phyloP scores from a whole-genome alignment of 163 green algal species.

The Scenedesmus sp. region DNA sequence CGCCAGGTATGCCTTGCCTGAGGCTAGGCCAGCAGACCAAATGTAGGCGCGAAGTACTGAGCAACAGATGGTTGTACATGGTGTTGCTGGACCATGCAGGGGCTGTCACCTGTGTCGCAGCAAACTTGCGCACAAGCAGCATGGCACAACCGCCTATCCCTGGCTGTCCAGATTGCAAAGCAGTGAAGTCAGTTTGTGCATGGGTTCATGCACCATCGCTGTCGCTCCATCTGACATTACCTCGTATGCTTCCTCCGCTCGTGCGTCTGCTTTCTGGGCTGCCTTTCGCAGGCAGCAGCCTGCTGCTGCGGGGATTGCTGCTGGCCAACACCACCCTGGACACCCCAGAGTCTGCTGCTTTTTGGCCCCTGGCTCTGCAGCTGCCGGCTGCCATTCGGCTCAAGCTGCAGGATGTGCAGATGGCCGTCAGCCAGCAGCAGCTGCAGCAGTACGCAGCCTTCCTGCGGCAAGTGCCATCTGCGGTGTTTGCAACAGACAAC shows the following conservation, averaged over 20 bases:
- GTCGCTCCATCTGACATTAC: too few relatives aligned
- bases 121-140: neutral
- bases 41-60: neutral
- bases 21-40: neutral
- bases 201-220: neutral
- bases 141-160: neutral
- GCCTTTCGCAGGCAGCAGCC: neutral
- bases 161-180: neutral
- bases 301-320: conserved; percentile 16
- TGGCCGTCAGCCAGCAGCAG: neutral
- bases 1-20: neutral
- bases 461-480: neutral
- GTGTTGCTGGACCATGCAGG: too few relatives aligned
- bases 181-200: too few relatives aligned
- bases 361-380: neutral
- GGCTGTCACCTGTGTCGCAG: too few relatives aligned
- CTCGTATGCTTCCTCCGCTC: neutral
- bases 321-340: neutral
- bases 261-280: neutral
- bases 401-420: neutral
- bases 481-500: neutral
- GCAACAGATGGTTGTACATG: too few relatives aligned
- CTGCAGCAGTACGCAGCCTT: neutral
- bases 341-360: neutral
- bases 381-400: neutral